These are phyloP conservation scores for Aspergillus sp. DNA, from an alignment of 2,329 filamentous ascomycete species.

Conservation along the genomic window DNA sequence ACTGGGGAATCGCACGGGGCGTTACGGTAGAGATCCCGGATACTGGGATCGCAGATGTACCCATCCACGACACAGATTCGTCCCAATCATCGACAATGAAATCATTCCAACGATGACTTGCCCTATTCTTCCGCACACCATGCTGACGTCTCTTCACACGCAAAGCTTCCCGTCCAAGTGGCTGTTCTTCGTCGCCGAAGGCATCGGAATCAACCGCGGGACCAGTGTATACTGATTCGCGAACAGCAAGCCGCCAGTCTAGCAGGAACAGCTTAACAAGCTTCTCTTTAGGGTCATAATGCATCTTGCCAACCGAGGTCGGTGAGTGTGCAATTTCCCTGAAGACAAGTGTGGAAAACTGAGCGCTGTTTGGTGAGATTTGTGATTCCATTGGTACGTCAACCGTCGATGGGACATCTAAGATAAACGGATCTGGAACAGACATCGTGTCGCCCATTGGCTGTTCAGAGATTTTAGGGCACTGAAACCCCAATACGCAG, in stretches of 20 bases:
- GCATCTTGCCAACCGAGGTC: constrained; percentile 7
- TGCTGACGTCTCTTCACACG: constrained; percentile 14
- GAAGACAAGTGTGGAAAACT: constrained; percentile 27
- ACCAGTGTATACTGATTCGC: constrained; percentile 26
- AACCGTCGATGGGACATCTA: constrained; percentile 20
- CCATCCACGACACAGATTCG: constrained; percentile 14
- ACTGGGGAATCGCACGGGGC: constrained; percentile 13
- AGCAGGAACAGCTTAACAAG: constrained; percentile 32
- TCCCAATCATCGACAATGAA: constrained; percentile 35
- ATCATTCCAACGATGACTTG: constrained; percentile 12
- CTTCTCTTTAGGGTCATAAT: constrained; percentile 14
- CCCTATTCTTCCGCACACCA: constrained; percentile 4
- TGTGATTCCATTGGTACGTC: constrained; percentile 6
- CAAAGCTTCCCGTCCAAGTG: constrained; percentile 13
- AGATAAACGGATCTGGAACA: constrained; percentile 26
- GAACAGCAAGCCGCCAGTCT: constrained; percentile 24
- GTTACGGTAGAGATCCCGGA: constrained; percentile 6
- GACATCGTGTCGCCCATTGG: constrained; percentile 12
- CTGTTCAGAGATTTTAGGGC: constrained; percentile 17
- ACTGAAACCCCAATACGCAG: constrained; percentile 26
- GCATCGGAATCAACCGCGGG: constrained; percentile 5
- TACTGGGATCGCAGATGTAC: constrained; percentile 3
- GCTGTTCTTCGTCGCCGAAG: constrained; percentile 4
- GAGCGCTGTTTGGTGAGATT: constrained; percentile 3
- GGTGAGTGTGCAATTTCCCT: constrained; percentile 21